A percentile compares a stretch with the other conserved stretches of the same genome.
Evolutionary conservation across 2,329 filamentous ascomycete genomes (phyloP).

Genomic region (Penicillium griseofulvum): DNA sequence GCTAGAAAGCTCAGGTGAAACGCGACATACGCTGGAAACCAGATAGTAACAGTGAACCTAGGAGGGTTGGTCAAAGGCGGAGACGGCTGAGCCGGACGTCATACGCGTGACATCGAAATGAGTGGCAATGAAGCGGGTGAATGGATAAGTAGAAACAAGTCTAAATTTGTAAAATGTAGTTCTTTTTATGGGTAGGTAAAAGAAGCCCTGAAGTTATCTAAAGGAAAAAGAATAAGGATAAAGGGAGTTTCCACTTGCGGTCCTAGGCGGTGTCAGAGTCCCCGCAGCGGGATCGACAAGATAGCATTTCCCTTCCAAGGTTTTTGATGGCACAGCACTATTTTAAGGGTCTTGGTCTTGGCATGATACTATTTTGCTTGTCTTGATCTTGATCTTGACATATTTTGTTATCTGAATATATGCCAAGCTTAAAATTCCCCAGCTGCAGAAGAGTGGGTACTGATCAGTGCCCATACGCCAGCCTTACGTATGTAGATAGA

Average conservation of each 20-base stretch:
- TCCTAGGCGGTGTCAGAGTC: constrained; percentile 19
- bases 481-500: background rate
- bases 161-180: background rate
- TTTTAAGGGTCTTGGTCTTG: constrained; percentile 2
- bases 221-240: background rate
- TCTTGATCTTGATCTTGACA: background rate
- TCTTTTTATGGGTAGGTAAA: background rate
- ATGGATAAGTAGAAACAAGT: background rate
- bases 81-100: constrained; percentile 1
- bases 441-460: constrained; percentile 3
- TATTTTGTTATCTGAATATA: background rate
- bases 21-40: background rate
- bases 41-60: background rate
- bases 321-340: background rate
- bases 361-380: background rate
- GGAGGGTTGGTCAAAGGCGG: constrained; percentile 5
- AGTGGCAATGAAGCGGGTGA: background rate
- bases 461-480: background rate
- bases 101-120: constrained; percentile 6
- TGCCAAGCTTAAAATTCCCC: background rate
- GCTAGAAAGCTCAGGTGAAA: background rate
- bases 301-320: background rate
- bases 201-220: too few species aligned
- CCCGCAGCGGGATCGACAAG: constrained; percentile 23
- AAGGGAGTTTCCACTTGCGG: background rate